phyloP scores from a whole-genome alignment of 148 eudicot genomes.

The Silene conica region DNA sequence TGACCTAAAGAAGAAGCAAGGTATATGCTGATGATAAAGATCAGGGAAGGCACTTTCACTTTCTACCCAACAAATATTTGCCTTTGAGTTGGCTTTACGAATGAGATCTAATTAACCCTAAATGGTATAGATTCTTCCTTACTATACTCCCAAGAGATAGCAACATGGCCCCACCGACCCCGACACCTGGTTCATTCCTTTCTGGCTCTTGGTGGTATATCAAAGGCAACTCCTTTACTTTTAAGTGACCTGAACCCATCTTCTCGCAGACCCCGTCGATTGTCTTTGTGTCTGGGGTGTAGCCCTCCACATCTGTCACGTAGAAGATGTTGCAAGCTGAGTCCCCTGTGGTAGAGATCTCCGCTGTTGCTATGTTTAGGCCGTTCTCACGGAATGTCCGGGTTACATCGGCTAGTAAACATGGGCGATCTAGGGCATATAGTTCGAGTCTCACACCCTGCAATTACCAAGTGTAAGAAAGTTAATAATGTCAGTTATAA shows the following conservation, averaged over 20 bases:
- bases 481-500: background rate
- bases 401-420: slow-evolving; percentile 70
- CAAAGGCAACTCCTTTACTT: slow-evolving; percentile 75
- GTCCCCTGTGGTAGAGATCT: slow-evolving; percentile 60
- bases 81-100: slow-evolving; percentile 42
- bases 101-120: slow-evolving; percentile 76
- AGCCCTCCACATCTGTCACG: slow-evolving; percentile 69
- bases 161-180: slow-evolving; percentile 73
- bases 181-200: slow-evolving; percentile 26
- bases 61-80: slow-evolving; percentile 7
- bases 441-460: slow-evolving; percentile 90
- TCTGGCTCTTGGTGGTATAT: slow-evolving; percentile 42
- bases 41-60: background rate
- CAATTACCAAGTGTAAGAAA: background rate
- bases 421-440: slow-evolving; percentile 48
- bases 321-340: slow-evolving; percentile 65
- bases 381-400: slow-evolving; percentile 87
- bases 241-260: slow-evolving; percentile 48
- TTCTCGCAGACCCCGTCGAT: slow-evolving; percentile 59
- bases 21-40: slow-evolving; percentile 29
- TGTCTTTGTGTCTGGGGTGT: slow-evolving; percentile 47
- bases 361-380: slow-evolving; percentile 80
- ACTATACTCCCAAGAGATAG: slow-evolving; percentile 78
- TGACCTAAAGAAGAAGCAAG: slow-evolving; percentile 34
- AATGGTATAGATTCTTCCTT: slow-evolving; percentile 68